Evolutionary conservation across 306 rosid species (phyloP).

Genomic region (Medicago truncatula): MtrunA17r5.0-ANR NC_053042.1:5370501-5371000

Average conservation of each 20-base stretch:
- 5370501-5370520: conserved; percentile 58
- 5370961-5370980: conserved; percentile 16
- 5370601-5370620: conserved; percentile 70
- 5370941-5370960: not conserved
- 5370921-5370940: conserved; percentile 11
- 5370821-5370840: not conserved
- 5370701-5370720: conserved; percentile 66
- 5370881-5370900: conserved; percentile 21
- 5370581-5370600: conserved; percentile 41
- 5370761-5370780: conserved; percentile 63
- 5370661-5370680: conserved; percentile 76
- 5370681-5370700: conserved; percentile 76
- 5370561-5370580: conserved; percentile 37
- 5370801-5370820: conserved; percentile 75
- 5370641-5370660: conserved; percentile 49
- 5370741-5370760: conserved; percentile 67
- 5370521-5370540: conserved; percentile 66
- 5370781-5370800: conserved; percentile 49
- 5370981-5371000: conserved; percentile 60
- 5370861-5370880: not conserved
- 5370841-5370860: conserved; percentile 39
- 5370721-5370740: conserved; percentile 84
- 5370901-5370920: not conserved
- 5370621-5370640: conserved; percentile 60
- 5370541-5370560: conserved; percentile 48